Evolutionary conservation across 2,329 filamentous ascomycete species (phyloP), one percentile per base, ranked within the genome.

Genomic region (Fusarium multiceps): DNA sequence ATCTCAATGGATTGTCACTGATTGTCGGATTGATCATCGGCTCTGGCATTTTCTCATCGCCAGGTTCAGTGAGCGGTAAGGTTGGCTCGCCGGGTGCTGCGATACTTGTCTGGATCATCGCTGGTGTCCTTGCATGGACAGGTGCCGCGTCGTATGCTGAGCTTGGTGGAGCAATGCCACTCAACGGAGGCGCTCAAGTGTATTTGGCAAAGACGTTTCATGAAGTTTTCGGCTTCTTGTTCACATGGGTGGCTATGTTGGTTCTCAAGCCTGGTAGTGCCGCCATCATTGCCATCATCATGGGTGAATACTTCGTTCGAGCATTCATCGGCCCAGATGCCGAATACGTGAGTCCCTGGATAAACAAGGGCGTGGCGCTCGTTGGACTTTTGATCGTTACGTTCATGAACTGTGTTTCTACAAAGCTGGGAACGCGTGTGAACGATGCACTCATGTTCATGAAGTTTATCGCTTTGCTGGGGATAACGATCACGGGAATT

Each of bases 151-250:
- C 93, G 73, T 99, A 97, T 81, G 96, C 96, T 6, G 96, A 99
- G 82, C 86, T 99, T 7, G 96, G 96, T 63, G 95, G 96, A 42
- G 94, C 96, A 1, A 98, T 99, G 69, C 96, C 96, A 8, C 83
- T 99, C 25, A 99, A 98, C 78, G 96, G 96, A 59, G 96, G 96
- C 7, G 88, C 96, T 18, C 96, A 98, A 80, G 91, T 97, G 4
- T 99, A 99, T 78, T 84, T 99, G 45, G 91, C 93, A 71, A 98
- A 98, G 82, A 99, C 97, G 63, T 97, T 98, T 79, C 95, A 95
- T 56, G 96, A 99, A 81, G 84, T 97, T 75, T 89, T 90, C 2
- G 96, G 96, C 0, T 99, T 99, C 77, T 84, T 98, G 34, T 99
- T 98, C 80, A 97, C 94, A 3, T 99, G 96, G 96, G 94, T 93